Percentiles rank a stretch among this genome's conserved stretches.
These are phyloP conservation scores for Kernera saxatilis DNA, from an alignment of 345 rosid genomes.

Conservation along the genomic window DNA sequence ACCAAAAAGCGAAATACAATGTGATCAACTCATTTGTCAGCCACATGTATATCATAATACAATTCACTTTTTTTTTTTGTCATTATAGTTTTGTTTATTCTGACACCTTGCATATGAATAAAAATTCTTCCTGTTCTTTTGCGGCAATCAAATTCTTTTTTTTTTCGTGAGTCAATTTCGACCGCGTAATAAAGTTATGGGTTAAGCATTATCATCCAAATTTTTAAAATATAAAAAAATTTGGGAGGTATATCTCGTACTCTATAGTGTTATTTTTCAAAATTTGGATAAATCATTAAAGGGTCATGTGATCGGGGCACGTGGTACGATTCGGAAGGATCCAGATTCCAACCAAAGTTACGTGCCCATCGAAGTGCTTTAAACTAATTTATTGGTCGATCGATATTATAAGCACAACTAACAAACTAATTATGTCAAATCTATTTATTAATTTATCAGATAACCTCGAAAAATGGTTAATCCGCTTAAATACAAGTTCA, in stretches of 20 bases:
- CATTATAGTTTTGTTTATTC: neutral
- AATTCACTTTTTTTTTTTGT: neutral
- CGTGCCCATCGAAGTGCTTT: neutral
- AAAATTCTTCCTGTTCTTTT: neutral
- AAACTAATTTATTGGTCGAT: neutral
- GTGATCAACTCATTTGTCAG: neutral
- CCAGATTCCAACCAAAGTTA: neutral
- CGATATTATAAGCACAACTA: neutral
- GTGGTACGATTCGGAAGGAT: constrained; percentile 9
- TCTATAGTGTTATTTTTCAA: neutral
- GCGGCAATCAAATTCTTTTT: neutral
- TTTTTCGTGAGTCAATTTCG: neutral
- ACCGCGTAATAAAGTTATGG: neutral
- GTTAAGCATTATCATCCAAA: neutral
- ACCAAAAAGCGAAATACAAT: neutral
- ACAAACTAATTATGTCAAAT: neutral
- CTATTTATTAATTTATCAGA: neutral
- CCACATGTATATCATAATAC: neutral
- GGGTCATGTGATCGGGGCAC: constrained; percentile 13
- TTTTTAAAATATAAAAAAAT: neutral
- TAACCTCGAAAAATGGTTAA: neutral
- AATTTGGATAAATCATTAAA: constrained; percentile 1
- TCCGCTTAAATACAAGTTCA: no score
- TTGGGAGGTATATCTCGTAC: neutral
- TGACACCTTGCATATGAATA: neutral